Conservation (phyloP, 2,329 filamentous ascomycete genomes). For the Xylariaceae sp. region DNA sequence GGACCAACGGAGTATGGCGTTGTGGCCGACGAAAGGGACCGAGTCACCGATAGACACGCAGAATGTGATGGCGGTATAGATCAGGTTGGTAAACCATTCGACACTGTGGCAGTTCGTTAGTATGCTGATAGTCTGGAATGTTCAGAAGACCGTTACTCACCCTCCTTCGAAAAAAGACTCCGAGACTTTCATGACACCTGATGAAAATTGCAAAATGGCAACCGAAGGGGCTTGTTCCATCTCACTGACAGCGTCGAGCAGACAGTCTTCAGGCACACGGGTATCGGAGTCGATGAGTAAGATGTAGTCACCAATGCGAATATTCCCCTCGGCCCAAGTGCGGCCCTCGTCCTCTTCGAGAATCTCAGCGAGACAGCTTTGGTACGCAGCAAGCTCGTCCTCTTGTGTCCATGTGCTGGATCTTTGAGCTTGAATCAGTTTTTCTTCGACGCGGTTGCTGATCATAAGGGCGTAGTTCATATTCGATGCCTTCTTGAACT, state of each 20-base stretch:
- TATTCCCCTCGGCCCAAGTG: slow-evolving; percentile 79
- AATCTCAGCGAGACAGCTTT: slow-evolving; percentile 60
- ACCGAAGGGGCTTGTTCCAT: slow-evolving; percentile 78
- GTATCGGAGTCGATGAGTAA: slow-evolving; percentile 76
- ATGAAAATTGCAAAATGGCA: slow-evolving; percentile 73
- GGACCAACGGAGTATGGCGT: slow-evolving; percentile 71
- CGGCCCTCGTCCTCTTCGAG: slow-evolving; percentile 61
- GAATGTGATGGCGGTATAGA: slow-evolving; percentile 73
- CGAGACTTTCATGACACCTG: slow-evolving; percentile 75
- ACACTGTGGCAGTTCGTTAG: slow-evolving; percentile 44
- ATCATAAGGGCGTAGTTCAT: slow-evolving; percentile 70
- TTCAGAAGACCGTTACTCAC: slow-evolving; percentile 21
- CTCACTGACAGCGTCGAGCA: slow-evolving; percentile 75
- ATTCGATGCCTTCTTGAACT: slow-evolving; percentile 69
- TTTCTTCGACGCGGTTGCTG: slow-evolving; percentile 67
- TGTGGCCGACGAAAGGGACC: slow-evolving; percentile 77
- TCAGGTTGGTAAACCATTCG: slow-evolving; percentile 68
- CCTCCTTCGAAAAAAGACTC: slow-evolving; percentile 64
- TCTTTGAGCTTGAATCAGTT: slow-evolving; percentile 55
- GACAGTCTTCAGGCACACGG: slow-evolving; percentile 70
- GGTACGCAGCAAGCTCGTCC: slow-evolving; percentile 65
- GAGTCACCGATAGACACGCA: slow-evolving; percentile 75
- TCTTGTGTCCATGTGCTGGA: slow-evolving; percentile 61
- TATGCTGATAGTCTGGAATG: not conserved
- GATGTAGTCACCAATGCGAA: slow-evolving; percentile 82